Evolutionary conservation across 805 yeast genomes (phyloP).

Genomic region (Ogataea methylovora): DNA sequence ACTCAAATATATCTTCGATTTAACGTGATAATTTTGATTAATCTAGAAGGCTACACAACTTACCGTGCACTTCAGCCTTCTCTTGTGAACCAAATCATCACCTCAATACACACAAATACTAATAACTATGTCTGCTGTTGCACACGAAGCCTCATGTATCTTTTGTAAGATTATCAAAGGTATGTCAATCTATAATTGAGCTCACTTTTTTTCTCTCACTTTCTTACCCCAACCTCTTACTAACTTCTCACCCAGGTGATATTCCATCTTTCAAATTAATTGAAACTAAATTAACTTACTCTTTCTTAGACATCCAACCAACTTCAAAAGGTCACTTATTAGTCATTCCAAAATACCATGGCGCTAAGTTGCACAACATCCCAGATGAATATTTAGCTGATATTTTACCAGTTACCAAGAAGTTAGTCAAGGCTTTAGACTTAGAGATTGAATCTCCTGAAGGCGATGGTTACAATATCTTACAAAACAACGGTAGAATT

Average conservation of each 20-base stretch:
- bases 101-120: too few species aligned
- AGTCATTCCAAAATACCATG: slow-evolving; percentile 89
- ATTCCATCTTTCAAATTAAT: slow-evolving; percentile 88
- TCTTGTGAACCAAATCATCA: too few species aligned
- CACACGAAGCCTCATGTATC: slow-evolving; percentile 59
- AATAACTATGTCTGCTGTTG: slow-evolving; percentile 21
- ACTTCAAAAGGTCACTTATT: slow-evolving; percentile 83
- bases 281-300: slow-evolving; percentile 75
- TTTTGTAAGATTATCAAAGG: slow-evolving; percentile 92
- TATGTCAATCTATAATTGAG: slow-evolving; percentile 24
- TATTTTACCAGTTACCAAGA: slow-evolving; percentile 81
- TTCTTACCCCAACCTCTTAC: too few species aligned
- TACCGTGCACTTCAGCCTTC: too few species aligned
- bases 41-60: too few species aligned
- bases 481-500: slow-evolving; percentile 90
- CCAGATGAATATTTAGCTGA: slow-evolving; percentile 90
- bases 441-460: slow-evolving; percentile 55
- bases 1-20: too few species aligned
- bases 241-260: slow-evolving; percentile 62
- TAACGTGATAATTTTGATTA: too few species aligned
- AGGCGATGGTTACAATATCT: slow-evolving; percentile 75
- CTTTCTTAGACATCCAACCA: slow-evolving; percentile 92
- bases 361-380: slow-evolving; percentile 83
- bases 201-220: too few species aligned
- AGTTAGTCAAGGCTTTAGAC: slow-evolving; percentile 65